Conservation (phyloP, 768 basidiomycete genomes). For the Cystofilobasidium ferigula region DNA sequence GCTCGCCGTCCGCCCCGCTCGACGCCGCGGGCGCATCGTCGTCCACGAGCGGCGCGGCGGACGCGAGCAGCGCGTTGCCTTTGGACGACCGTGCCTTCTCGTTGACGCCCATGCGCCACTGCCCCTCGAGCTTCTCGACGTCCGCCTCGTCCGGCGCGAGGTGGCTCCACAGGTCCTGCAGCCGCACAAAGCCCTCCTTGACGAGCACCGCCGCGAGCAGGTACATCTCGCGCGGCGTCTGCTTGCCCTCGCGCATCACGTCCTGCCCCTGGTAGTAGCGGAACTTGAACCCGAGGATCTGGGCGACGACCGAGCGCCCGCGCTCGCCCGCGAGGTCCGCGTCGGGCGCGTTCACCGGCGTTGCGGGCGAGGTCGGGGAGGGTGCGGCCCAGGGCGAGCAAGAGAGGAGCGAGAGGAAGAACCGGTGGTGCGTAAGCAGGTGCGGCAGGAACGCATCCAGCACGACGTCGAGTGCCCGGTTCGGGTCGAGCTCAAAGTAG, state of each 20-base stretch:
- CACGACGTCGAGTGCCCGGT: conserved; percentile 82
- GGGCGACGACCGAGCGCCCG: conserved; percentile 43
- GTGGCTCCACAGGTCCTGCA: conserved; percentile 88
- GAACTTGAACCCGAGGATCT: conserved; percentile 98
- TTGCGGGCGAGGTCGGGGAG: neutral
- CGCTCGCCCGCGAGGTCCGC: conserved; percentile 28
- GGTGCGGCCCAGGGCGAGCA: conserved; percentile 65
- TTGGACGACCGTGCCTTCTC: conserved; percentile 18
- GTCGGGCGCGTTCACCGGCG: conserved; percentile 22
- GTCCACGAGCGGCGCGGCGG: conserved; percentile 43
- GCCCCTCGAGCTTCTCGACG: conserved; percentile 57
- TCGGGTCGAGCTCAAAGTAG: conserved; percentile 93
- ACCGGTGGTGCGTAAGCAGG: conserved; percentile 67
- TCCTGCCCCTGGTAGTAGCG: conserved; percentile 66
- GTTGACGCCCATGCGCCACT: conserved; percentile 45
- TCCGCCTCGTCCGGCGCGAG: conserved; percentile 63
- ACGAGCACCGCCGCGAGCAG: conserved; percentile 77
- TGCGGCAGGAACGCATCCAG: conserved; percentile 81
- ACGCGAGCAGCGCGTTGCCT: conserved; percentile 27
- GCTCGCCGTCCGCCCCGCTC: conserved; percentile 39
- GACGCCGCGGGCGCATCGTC: conserved; percentile 31
- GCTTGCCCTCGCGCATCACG: conserved; percentile 39
- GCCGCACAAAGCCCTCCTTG: conserved; percentile 71
- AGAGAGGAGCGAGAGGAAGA: conserved; percentile 76
- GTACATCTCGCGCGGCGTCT: conserved; percentile 64